Evolutionary conservation across 208 protist genomes (phyloP).

Genomic region (Crithidia fasciculata): DNA sequence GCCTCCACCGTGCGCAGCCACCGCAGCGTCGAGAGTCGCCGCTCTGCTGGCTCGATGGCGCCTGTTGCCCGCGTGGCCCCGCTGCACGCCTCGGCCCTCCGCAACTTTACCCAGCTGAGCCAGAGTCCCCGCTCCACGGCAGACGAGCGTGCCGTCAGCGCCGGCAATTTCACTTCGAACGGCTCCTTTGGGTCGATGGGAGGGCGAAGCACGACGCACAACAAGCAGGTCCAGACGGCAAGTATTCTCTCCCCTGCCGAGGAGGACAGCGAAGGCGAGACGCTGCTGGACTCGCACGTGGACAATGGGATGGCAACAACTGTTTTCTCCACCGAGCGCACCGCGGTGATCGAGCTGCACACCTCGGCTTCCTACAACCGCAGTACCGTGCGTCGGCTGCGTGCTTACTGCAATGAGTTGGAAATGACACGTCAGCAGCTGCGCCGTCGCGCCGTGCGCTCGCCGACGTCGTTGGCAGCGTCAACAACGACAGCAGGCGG

Average conservation of each 20-base stretch:
- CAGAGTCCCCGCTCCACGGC: neutral
- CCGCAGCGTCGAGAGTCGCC: constrained; percentile 26
- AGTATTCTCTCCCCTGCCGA: constrained; percentile 18
- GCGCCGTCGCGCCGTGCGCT: constrained; percentile 4
- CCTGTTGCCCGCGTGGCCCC: neutral
- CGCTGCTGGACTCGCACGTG: constrained; percentile 7
- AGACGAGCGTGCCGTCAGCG: neutral
- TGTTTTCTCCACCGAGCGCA: constrained; percentile 20
- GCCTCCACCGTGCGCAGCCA: constrained; percentile 19
- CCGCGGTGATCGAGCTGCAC: constrained; percentile 54
- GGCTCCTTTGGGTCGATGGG: constrained; percentile 6
- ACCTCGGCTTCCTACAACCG: constrained; percentile 39
- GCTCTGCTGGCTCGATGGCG: constrained; percentile 4
- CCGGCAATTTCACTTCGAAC: neutral
- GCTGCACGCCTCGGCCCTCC: neutral
- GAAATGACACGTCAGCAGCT: constrained; percentile 44
- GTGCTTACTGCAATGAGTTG: constrained; percentile 36
- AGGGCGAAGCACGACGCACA: constrained; percentile 16
- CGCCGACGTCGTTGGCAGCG: neutral
- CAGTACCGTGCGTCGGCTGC: constrained; percentile 43
- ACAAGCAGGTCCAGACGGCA: constrained; percentile 38
- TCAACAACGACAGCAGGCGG: neutral
- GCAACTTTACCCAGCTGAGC: neutral
- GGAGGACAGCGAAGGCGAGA: constrained; percentile 4
- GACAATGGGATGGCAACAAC: constrained; percentile 1